These are phyloP conservation scores for Lepidium africanum DNA, from an alignment of 345 rosid species.

Conservation along the genomic window DNA sequence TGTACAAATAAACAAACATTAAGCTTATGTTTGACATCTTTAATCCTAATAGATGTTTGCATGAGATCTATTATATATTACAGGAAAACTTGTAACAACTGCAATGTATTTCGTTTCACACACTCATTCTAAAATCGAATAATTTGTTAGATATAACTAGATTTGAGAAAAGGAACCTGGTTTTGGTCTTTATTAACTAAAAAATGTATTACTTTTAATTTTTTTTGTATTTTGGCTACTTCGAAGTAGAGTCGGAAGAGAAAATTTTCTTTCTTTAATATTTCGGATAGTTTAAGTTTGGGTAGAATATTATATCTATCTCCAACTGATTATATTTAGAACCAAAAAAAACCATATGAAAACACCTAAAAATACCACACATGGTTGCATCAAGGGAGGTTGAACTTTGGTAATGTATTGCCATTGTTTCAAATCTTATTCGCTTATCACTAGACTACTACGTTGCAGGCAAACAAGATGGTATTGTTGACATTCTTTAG, in stretches of 20 bases:
- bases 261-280: too few species aligned
- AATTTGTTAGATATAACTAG: background rate
- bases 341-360: too few species aligned
- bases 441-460: too few species aligned
- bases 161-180: background rate
- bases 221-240: background rate
- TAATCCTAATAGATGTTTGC: background rate
- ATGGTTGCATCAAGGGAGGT: too few species aligned
- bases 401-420: too few species aligned
- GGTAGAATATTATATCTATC: too few species aligned
- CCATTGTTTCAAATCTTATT: too few species aligned
- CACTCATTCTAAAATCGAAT: background rate
- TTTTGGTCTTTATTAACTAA: conserved; percentile 1
- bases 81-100: background rate
- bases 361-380: too few species aligned
- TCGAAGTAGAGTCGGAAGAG: background rate
- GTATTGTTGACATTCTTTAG: conserved; percentile 22
- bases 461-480: background rate
- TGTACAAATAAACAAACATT: background rate
- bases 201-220: background rate
- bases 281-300: too few species aligned
- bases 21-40: too few species aligned
- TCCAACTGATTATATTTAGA: too few species aligned
- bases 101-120: background rate
- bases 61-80: background rate